Evolutionary conservation across 352 stramenopile genomes (phyloP).

Genomic region (Globisporangium splendens): DNA sequence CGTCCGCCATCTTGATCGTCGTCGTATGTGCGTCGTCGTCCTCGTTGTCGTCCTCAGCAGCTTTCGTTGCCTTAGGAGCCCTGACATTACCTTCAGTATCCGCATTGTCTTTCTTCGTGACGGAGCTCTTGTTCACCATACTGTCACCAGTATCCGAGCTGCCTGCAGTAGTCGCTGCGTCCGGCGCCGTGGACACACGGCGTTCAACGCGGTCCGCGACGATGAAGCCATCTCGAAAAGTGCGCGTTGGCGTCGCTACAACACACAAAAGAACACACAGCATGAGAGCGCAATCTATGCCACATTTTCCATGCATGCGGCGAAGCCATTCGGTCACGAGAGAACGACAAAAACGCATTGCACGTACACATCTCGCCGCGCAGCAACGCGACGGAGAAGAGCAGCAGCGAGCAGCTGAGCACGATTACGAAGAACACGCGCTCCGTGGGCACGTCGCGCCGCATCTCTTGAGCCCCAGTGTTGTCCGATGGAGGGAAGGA

Average conservation of each 20-base stretch:
- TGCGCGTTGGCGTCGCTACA: slow-evolving; percentile 23
- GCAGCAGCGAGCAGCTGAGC: slow-evolving; percentile 43
- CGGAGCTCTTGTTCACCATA: neutral
- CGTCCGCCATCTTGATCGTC: slow-evolving; percentile 71
- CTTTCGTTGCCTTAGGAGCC: no score
- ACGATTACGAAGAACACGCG: slow-evolving; percentile 54
- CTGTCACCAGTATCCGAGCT: neutral
- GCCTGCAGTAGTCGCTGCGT: neutral
- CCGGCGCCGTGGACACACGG: slow-evolving; percentile 26
- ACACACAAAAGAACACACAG: slow-evolving; percentile 6
- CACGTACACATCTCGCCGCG: slow-evolving; percentile 34
- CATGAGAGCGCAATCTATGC: no score
- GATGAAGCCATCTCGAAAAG: slow-evolving; percentile 74
- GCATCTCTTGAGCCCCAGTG: slow-evolving; percentile 6
- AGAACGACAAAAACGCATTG: neutral
- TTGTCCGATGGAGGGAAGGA: no score
- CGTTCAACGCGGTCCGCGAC: slow-evolving; percentile 45
- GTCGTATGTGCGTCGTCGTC: slow-evolving; percentile 42
- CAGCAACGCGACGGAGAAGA: slow-evolving; percentile 62
- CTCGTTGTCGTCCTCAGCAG: slow-evolving; percentile 21
- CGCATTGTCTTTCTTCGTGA: slow-evolving; percentile 1
- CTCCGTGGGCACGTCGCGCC: slow-evolving; percentile 36
- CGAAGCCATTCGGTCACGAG: neutral
- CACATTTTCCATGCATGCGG: no score
- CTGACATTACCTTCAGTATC: no score